Conservation (phyloP, 305 asterid species). For the Coffea humblotiana region DNA sequence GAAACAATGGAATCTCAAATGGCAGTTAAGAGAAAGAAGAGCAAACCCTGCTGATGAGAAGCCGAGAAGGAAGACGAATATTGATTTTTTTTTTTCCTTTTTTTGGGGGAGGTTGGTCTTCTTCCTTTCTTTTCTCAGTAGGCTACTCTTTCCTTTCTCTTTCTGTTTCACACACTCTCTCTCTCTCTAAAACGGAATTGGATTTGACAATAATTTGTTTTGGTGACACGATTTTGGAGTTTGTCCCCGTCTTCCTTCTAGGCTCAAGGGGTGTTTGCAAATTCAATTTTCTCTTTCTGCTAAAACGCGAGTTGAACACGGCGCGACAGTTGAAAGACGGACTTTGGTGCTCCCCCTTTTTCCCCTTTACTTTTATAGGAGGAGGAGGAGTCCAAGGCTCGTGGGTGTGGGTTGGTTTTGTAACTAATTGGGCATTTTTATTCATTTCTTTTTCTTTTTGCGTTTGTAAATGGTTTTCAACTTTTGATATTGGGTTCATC, state of each 20-base stretch:
- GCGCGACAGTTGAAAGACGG: conserved; percentile 53
- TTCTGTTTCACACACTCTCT: conserved; percentile 22
- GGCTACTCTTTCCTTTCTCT: conserved; percentile 4
- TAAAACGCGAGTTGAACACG: conserved; percentile 75
- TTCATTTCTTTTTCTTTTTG: not conserved
- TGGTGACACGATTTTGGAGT: not conserved
- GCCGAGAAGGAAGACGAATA: not conserved
- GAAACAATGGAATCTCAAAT: conserved; percentile 10
- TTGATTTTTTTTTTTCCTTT: conserved; percentile 16
- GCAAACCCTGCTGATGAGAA: conserved; percentile 2
- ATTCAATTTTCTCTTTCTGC: conserved; percentile 8
- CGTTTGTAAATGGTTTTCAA: no score
- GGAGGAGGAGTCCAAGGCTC: no score
- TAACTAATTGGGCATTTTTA: no score
- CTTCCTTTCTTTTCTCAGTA: conserved; percentile 17
- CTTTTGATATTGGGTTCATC: no score
- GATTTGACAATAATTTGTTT: not conserved
- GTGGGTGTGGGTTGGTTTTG: no score
- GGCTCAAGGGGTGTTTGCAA: conserved; percentile 12
- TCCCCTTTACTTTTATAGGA: not conserved
- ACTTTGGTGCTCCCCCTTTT: not conserved
- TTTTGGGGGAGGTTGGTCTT: conserved; percentile 1
- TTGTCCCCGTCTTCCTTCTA: not conserved
- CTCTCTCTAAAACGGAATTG: conserved; percentile 10
- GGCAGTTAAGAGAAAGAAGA: conserved; percentile 15